Base-by-base conservation (phyloP, 140 eudicot species). In the Anethum foeniculum region DNA sequence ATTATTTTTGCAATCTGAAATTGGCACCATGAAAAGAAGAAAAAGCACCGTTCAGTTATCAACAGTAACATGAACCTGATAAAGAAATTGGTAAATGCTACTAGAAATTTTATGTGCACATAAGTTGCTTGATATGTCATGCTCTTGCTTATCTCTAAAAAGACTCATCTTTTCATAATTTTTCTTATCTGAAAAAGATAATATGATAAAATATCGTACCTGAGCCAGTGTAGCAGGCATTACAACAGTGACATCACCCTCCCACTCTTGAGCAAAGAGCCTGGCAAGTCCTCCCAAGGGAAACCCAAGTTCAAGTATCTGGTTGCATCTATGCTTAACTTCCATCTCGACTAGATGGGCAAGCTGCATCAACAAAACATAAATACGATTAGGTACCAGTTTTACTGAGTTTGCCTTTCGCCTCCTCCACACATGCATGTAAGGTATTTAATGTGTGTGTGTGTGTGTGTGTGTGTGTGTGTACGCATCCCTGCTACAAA, bases 241-340 rank as follows among this genome's bases (percentile, higher is more conserved):
- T 46, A 95, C 97, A 49, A 95, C 91, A 1, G 97, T 95, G 39
- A 95, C 97, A 82, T 95, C 96, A 16, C 99, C 99, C 79, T 95
- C 99, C 99, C 99, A 95, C 62, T 93, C 99, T 85, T 95, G 99
- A 75, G 97, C 97, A 82, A 95, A 95, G 28, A 95, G 87, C 89
- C 91, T 90, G 46, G 99, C 97, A 68, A 92, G 84, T 82, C 99
- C 99, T 23, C 99, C 97, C 62, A 95, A 80, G 25, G 97, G 97
- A 56, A 95, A 95, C 73, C 99, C 99, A 8, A 95, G 97, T 80
- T 92, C 97, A 79, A 95, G 78, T 44, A 90, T 82, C 83, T 95
- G 99, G 84, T 91, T 86, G 86, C 99, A 95, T 87, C 99, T 76
- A 84, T 95, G 96, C 79, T 92, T 95, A 75, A 95, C 97, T 85